phyloP scores from a whole-genome alignment of 148 eudicot species.

The Rhododendron vialii region DNA sequence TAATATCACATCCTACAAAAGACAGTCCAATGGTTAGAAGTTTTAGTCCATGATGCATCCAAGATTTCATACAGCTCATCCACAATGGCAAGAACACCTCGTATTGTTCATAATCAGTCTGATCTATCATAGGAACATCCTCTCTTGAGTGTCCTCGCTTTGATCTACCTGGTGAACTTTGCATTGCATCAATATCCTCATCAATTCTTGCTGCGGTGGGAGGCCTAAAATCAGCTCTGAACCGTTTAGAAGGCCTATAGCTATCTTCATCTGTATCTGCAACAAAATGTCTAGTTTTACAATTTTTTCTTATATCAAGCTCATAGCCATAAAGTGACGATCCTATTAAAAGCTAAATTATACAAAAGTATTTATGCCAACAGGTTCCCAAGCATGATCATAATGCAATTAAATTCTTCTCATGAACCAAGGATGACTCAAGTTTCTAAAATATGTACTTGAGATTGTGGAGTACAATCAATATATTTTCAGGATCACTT shows the following conservation, averaged over 20 bases:
- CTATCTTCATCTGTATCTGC: constrained; percentile 88
- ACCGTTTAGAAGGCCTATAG: constrained; percentile 76
- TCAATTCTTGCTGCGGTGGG: constrained; percentile 39
- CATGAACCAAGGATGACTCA: background rate
- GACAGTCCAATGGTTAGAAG: background rate
- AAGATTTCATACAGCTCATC: background rate
- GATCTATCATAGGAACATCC: constrained; percentile 81
- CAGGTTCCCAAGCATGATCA: background rate
- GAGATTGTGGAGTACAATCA: background rate
- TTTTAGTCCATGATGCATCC: background rate
- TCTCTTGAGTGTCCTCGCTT: constrained; percentile 58
- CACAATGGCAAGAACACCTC: constrained; percentile 35
- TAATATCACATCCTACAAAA: constrained; percentile 73
- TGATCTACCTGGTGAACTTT: constrained; percentile 87
- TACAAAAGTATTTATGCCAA: background rate
- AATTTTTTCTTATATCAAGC: background rate
- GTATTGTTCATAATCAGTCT: constrained; percentile 68
- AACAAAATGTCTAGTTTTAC: constrained; percentile 1
- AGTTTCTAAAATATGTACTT: background rate
- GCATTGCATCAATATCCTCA: constrained; percentile 80
- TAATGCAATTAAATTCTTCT: background rate
- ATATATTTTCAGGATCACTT: background rate
- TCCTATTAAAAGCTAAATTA: background rate
- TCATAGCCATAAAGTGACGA: background rate
- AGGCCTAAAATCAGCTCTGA: constrained; percentile 58